Percentiles rank a stretch among this genome's conserved stretches.
Conservation (phyloP, 768 basidiomycete genomes). For the Coprinopsis marcescibilis region DNA sequence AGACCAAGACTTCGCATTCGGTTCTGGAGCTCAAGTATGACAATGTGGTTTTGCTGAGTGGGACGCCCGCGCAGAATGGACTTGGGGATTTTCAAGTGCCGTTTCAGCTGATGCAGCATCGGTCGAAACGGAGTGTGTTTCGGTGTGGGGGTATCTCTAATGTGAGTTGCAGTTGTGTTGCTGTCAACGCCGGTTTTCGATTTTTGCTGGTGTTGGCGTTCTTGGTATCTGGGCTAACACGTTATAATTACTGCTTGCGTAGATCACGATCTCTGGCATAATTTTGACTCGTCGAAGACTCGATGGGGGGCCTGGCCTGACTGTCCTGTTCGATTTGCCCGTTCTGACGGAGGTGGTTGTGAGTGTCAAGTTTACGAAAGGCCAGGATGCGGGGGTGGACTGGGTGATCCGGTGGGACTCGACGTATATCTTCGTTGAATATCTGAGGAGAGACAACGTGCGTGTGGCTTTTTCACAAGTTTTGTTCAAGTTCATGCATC, state of each 20-base stretch:
- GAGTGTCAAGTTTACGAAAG: neutral
- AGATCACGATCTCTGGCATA: too few relatives aligned
- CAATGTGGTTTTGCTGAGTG: constrained; percentile 1
- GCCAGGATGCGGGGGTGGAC: neutral
- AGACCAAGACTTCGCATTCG: neutral
- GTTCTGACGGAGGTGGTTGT: neutral
- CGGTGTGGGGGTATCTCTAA: too few relatives aligned
- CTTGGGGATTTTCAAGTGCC: constrained; percentile 1
- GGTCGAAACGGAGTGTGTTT: neutral
- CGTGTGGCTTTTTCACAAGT: neutral
- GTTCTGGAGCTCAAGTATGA: neutral
- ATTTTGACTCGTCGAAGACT: too few relatives aligned
- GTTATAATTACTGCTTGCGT: too few relatives aligned
- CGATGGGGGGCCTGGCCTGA: too few relatives aligned
- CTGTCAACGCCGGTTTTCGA: too few relatives aligned
- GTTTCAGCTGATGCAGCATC: neutral
- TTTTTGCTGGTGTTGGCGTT: too few relatives aligned
- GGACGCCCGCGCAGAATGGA: constrained; percentile 4
- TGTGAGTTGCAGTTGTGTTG: too few relatives aligned
- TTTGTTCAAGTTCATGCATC: neutral
- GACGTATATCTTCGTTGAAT: neutral
- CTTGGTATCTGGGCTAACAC: too few relatives aligned
- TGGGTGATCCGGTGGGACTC: neutral
- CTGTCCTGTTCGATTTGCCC: too few relatives aligned
- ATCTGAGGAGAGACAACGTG: neutral